Conservation (phyloP, 2,329 filamentous ascomycete species). For the Neobulgaria alba region DNA sequence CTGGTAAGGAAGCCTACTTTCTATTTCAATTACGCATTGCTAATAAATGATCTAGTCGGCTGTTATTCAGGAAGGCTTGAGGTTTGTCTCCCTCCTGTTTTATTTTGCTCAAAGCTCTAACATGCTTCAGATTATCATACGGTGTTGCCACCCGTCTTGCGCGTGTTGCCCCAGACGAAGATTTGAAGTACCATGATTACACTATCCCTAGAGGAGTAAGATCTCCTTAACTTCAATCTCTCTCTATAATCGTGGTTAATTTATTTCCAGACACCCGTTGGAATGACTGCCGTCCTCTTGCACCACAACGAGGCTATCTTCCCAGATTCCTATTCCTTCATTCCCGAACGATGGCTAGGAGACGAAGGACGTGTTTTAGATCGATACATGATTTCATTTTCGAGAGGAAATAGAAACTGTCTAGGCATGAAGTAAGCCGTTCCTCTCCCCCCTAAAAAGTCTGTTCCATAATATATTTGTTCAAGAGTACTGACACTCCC, state of each 20-base stretch:
- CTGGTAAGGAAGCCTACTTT: too few species aligned
- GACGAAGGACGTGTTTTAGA: slow-evolving; percentile 22
- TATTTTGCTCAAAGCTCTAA: background rate
- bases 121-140: slow-evolving; percentile 8
- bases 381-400: slow-evolving; percentile 34
- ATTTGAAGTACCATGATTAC: slow-evolving; percentile 7
- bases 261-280: slow-evolving; percentile 26
- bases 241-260: slow-evolving; percentile 9
- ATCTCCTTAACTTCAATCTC: background rate
- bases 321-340: slow-evolving; percentile 32
- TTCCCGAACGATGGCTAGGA: slow-evolving; percentile 35
- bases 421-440: slow-evolving; percentile 27
- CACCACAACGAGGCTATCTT: slow-evolving; percentile 34
- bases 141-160: slow-evolving; percentile 10
- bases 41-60: slow-evolving; percentile 22
- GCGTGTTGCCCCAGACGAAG: slow-evolving; percentile 16
- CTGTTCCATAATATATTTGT: background rate
- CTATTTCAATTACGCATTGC: background rate
- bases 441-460: too few species aligned
- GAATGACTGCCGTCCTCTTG: slow-evolving; percentile 32
- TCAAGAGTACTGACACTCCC: background rate
- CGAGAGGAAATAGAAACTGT: slow-evolving; percentile 35
- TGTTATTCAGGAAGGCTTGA: slow-evolving; percentile 32
- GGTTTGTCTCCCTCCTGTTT: slow-evolving; percentile 14
- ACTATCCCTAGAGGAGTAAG: slow-evolving; percentile 2